Percentiles rank a stretch among this genome's conserved stretches.
Conservation (phyloP, 306 rosid genomes). For the Hippophae rhamnoides region DNA sequence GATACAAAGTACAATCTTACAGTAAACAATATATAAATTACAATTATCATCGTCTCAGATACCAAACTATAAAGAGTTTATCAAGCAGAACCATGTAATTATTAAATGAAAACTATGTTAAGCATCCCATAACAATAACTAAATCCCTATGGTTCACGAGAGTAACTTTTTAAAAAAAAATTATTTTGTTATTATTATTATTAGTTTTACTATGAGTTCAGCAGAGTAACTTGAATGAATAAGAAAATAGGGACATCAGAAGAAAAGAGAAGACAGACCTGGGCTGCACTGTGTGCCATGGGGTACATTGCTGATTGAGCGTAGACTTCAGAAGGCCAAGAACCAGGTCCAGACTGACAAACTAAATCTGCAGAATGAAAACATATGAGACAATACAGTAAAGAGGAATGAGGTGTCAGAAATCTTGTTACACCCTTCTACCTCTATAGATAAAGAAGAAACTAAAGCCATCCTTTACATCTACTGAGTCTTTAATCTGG, state of each 20-base stretch:
- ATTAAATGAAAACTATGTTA: background rate
- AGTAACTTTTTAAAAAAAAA: background rate
- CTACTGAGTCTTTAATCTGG: background rate
- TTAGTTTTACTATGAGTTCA: too few relatives aligned
- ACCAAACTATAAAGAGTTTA: background rate
- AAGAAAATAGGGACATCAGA: background rate
- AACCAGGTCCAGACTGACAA: conserved; percentile 96
- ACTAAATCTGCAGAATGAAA: conserved; percentile 55
- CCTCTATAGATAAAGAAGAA: background rate
- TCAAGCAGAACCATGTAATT: background rate
- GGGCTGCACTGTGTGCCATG: conserved; percentile 98
- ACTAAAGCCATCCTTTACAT: background rate
- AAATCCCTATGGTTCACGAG: background rate
- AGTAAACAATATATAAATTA: background rate
- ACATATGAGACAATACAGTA: conserved; percentile 17
- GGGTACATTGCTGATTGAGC: conserved; percentile 89
- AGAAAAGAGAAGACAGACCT: conserved; percentile 39
- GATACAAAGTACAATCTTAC: background rate
- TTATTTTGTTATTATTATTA: too few relatives aligned
- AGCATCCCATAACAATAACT: background rate
- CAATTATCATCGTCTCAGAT: background rate
- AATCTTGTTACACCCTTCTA: background rate
- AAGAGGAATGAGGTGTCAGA: conserved; percentile 10
- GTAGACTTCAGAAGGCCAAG: conserved; percentile 82
- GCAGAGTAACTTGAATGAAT: background rate